Evolutionary conservation across 331 rosid genomes (phyloP), one percentile per base, ranked within the genome.

Genomic region (Ulmus americana): DNA sequence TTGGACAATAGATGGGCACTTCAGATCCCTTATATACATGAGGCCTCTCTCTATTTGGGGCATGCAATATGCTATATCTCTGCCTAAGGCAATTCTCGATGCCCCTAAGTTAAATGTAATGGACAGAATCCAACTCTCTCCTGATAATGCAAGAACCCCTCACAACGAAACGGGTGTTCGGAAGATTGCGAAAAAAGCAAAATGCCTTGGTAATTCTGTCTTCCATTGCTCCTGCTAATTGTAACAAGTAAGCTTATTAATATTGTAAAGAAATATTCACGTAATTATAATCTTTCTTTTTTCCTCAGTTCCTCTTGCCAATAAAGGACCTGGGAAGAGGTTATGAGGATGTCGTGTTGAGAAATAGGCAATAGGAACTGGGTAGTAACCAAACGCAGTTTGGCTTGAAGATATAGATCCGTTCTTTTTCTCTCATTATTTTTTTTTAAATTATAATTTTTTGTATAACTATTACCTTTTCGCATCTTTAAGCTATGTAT

Each of bases 21-120:
- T 82, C 77, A 74, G 98, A 50, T 94, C 98, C 4, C 97, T 94
- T 38, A 82, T 94, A 55, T 94, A 89, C 45, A 94, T 94, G 98
- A 87, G 98, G 80, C 98, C 98, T 3, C 82, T 94, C 9, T 73
- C 98, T 6, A 94, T 94, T 70, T 94, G 98, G 98, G 86, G 85
- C 20, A 94, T 94, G 97, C 98, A 94, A 45, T 79, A 80, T 71
- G 98, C 98, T 40, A 61, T 85, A 56, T 82, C 83, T 18, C 60
- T 81, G 77, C 98, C 95, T 0, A 85, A 83, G 83, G 95, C 98
- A 11, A 79, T 87, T 55, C 97, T 94, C 6, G 97, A 94, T 77
- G 97, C 97, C 75, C 98, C 98, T 1, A 59, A 61, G 80, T 65
- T 87, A 45, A 94, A 94, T 70, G 45, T 94, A 70, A 94, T 94